Conservation (phyloP, 2,329 filamentous ascomycete species). For the Fusarium zealandicum region DNA sequence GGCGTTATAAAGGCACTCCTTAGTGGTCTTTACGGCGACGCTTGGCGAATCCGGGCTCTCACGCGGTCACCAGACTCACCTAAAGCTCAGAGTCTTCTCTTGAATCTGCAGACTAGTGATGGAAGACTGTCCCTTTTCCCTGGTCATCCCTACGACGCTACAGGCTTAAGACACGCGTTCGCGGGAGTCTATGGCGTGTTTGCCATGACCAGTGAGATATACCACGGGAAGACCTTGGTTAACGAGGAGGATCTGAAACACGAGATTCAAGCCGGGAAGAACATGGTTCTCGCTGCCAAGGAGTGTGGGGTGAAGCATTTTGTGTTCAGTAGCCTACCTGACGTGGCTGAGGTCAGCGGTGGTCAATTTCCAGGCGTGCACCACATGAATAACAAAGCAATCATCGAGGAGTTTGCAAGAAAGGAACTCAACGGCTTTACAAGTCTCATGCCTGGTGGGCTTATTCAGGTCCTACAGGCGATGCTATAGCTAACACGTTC, state of each 20-base stretch:
- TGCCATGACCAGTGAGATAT: constrained; percentile 14
- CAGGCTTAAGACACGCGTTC: constrained; percentile 8
- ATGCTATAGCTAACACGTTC: no score
- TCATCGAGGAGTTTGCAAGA: constrained; percentile 16
- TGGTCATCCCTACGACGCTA: constrained; percentile 11
- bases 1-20: no score
- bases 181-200: constrained; percentile 20
- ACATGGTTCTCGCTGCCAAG: constrained; percentile 21
- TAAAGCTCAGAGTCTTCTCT: no score
- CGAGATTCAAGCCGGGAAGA: constrained; percentile 21
- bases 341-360: constrained; percentile 5
- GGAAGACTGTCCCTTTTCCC: no score
- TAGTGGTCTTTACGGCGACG: no score
- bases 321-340: constrained; percentile 25
- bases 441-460: constrained; percentile 18
- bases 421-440: constrained; percentile 12
- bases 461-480: no score
- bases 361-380: constrained; percentile 14
- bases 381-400: constrained; percentile 23
- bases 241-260: constrained; percentile 19
- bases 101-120: no score
- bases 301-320: constrained; percentile 19
- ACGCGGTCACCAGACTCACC: no score
- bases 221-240: constrained; percentile 7
- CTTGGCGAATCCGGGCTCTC: no score